Base-by-base conservation (phyloP, 2,329 filamentous ascomycete species). In the Colletotrichum sp. region DNA sequence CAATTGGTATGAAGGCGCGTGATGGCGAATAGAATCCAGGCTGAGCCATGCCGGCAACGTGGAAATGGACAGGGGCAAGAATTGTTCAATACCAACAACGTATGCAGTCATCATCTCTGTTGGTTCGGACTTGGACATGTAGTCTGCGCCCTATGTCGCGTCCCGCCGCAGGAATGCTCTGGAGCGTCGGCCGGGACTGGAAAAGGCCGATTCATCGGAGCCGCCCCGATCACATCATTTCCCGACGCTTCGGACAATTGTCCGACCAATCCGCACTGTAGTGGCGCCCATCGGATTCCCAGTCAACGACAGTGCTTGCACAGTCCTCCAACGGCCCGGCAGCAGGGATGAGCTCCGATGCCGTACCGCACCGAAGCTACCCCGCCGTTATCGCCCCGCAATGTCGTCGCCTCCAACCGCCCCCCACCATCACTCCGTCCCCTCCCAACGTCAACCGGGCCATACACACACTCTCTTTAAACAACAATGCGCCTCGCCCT, bases 181-280 rank as follows among this genome's bases (percentile, higher is more conserved):
- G 52, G 6, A 52, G 18, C 26, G 57, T 36, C 67, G 67, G 43
- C 26, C 34, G 48, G 67, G 60, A 26, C 26, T 28, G 12, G 26
- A 24, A 67, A 73, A 73, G 30, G 70, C 73, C 73, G 70, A 75
- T 55, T 15, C 6, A 64, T 64, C 64, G 70, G 48, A 67, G 64
- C 70, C 18, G 70, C 39, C 21, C 70, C 64, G 63, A 68, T 34
- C 32, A 55, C 16, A 21, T 15, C 36, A 67, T 73, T 75, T 64
- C 64, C 73, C 73, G 69, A 75, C 26, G 43, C 16, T 59, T 73
- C 73, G 73, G 73, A 68, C 69, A 75, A 73, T 73, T 68, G 36
- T 55, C 52, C 39, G 43, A 34, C 21, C n/a, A 8, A n/a, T 28
- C 15, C 1, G 8, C 55, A 75, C 72, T 67, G 67, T 72, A 16